phyloP scores from a whole-genome alignment of 768 basidiomycete species.

The Phlegmacium glaucopus region DNA sequence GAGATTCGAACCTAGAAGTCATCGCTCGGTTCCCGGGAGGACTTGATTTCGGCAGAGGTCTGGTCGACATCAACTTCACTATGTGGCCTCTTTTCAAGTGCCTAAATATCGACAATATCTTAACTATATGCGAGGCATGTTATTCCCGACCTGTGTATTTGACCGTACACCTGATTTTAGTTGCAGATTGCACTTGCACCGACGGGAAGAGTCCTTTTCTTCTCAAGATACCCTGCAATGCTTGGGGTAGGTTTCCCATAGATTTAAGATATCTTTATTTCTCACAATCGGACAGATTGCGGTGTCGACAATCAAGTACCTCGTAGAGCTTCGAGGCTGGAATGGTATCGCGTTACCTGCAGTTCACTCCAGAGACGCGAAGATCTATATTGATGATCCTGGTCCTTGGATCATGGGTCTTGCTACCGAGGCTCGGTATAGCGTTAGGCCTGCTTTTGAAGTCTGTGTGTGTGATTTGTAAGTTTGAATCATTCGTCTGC shows the following conservation, averaged over 20 bases:
- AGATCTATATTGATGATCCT: conserved; percentile 93
- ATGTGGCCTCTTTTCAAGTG: conserved; percentile 97
- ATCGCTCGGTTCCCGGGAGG: conserved; percentile 92
- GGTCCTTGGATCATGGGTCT: conserved; percentile 96
- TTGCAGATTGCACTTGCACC: conserved; percentile 79
- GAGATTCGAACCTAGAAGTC: conserved; percentile 66
- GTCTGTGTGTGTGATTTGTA: conserved; percentile 87
- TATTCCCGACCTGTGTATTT: neutral
- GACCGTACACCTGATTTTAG: conserved; percentile 20
- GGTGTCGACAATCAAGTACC: conserved; percentile 86
- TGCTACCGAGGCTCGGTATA: conserved; percentile 80
- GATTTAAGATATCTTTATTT: neutral
- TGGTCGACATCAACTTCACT: conserved; percentile 93
- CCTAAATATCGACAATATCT: conserved; percentile 88
- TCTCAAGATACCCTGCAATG: conserved; percentile 88
- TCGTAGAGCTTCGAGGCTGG: conserved; percentile 93
- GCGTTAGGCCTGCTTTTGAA: conserved; percentile 71
- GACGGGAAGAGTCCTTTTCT: conserved; percentile 83
- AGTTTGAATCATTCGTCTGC: conserved; percentile 22
- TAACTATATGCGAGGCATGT: conserved; percentile 85
- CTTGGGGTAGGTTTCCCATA: conserved; percentile 57
- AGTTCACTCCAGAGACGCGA: conserved; percentile 86
- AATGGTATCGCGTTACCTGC: conserved; percentile 80
- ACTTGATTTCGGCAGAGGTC: conserved; percentile 85
- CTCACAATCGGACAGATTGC: conserved; percentile 53